Base-by-base conservation (phyloP, 257 asterid genomes). In the Capsicum pubescens region DNA sequence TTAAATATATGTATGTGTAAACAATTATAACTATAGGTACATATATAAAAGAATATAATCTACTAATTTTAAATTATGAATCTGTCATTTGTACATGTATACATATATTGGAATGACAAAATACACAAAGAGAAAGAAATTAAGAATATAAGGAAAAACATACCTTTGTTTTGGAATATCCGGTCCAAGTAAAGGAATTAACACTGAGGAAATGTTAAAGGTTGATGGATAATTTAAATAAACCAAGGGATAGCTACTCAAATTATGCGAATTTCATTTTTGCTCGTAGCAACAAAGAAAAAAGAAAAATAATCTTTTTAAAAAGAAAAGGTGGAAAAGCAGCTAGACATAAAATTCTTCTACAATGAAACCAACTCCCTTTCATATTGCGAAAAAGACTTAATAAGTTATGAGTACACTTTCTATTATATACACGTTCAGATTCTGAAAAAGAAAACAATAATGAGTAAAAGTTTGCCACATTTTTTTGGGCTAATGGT, bases 171-270 rank as follows among this genome's bases (percentile, higher is more conserved):
- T 80, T 82, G 35, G 35, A 44, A 54, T 26, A 54, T 54, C 26
- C 42, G 11, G 70, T 8, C 15, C 32, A 42, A 80, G 74, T 56
- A 82, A 17, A 48, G n/a, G 36, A 32, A 46, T 35, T 39, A 56
- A 3, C 5, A 76, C 2, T 64, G 76, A 59, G 60, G 35, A 71
- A 21, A 46, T 63, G 8, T 16, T 61, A 15, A 72, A 64, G 86
- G 19, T 46, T 79, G 39, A 56, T 52, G 79, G n/a, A 12, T 10
- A 85, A 21, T 70, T 69, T 85, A 81, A 80, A 85, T 85, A 81
- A 82, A 78, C 82, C 17, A 59, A 70, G 56, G 12, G 74, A 35
- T 58, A 60, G 70, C 42, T 39, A 63, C 52, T 35, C 69, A 84
- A 26, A 35, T 61, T 63, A 26, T 32, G 71, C 8, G 46, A 64